phyloP scores from a whole-genome alignment of 768 basidiomycete species.

The Naganishia randhawae region DNA sequence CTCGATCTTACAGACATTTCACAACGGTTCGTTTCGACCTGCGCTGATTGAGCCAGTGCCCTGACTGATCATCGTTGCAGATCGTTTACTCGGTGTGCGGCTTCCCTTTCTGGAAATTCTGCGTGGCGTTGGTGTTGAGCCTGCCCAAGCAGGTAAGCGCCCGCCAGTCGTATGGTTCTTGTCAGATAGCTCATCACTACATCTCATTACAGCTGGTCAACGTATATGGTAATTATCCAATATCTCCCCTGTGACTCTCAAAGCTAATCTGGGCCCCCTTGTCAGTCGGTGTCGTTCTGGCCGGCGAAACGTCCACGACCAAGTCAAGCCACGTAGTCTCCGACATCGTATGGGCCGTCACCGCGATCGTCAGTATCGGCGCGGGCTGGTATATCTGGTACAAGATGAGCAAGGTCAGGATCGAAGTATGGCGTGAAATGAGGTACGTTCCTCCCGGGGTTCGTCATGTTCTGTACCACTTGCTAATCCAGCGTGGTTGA shows the following conservation, averaged over 20 bases:
- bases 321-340: constrained; percentile 63
- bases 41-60: not conserved
- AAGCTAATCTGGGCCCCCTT: not conserved
- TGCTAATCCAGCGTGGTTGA: no score
- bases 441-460: no score
- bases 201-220: constrained; percentile 6
- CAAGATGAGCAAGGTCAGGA: constrained; percentile 59
- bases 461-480: no score
- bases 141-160: constrained; percentile 67
- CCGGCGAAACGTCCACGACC: constrained; percentile 39
- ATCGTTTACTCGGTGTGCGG: constrained; percentile 9
- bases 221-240: not conserved
- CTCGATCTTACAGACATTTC: not conserved
- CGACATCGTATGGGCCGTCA: constrained; percentile 65
- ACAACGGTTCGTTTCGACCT: not conserved
- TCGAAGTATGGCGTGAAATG: constrained; percentile 14
- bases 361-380: constrained; percentile 65
- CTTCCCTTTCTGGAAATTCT: constrained; percentile 62
- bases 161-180: not conserved
- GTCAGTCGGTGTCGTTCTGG: constrained; percentile 39
- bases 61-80: not conserved
- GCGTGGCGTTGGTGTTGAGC: constrained; percentile 73
- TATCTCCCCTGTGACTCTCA: constrained; percentile 50
- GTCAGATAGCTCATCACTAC: not conserved
- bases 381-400: constrained; percentile 62